These are phyloP conservation scores for Fusarium sp. DNA, from an alignment of 2,329 filamentous ascomycete species.

Conservation along the genomic window DNA sequence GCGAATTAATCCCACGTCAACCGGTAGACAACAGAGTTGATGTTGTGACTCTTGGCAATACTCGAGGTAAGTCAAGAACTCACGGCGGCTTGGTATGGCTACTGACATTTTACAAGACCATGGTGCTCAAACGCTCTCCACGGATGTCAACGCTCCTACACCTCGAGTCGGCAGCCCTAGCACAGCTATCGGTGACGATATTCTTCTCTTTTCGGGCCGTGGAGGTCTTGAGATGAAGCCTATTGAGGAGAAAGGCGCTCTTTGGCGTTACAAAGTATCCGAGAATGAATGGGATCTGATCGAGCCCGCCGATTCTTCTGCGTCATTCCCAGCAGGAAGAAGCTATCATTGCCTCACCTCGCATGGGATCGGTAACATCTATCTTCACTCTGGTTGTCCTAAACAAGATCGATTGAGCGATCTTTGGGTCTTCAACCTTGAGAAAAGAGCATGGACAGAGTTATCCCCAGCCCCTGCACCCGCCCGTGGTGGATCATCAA, in stretches of 20 bases:
- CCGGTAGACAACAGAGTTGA: constrained; percentile 9
- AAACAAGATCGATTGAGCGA: neutral
- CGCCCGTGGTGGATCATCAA: neutral
- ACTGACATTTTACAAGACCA: neutral
- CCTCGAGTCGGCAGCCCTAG: constrained; percentile 8
- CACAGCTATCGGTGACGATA: neutral
- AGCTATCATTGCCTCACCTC: constrained; percentile 17
- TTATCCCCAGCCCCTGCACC: neutral
- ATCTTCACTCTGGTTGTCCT: constrained; percentile 14
- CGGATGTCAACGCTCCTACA: neutral
- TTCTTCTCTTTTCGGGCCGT: constrained; percentile 1
- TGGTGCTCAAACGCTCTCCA: neutral
- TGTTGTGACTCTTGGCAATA: neutral
- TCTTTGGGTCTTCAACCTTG: constrained; percentile 1
- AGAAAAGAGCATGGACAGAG: rapidly evolving
- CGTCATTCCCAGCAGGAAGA: neutral
- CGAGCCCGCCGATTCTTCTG: rapidly evolving
- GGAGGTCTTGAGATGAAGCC: constrained; percentile 10
- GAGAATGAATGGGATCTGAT: neutral
- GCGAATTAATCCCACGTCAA: constrained; percentile 3
- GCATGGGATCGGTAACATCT: neutral
- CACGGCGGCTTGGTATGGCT: rapidly evolving
- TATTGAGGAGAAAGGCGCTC: neutral
- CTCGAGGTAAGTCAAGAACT: rapidly evolving
- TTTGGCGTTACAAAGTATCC: neutral